Percentiles rank a stretch among this genome's conserved stretches.
These are phyloP conservation scores for Aspergillus nomiae DNA, from an alignment of 2,329 filamentous ascomycete genomes.

Conservation along the genomic window DNA sequence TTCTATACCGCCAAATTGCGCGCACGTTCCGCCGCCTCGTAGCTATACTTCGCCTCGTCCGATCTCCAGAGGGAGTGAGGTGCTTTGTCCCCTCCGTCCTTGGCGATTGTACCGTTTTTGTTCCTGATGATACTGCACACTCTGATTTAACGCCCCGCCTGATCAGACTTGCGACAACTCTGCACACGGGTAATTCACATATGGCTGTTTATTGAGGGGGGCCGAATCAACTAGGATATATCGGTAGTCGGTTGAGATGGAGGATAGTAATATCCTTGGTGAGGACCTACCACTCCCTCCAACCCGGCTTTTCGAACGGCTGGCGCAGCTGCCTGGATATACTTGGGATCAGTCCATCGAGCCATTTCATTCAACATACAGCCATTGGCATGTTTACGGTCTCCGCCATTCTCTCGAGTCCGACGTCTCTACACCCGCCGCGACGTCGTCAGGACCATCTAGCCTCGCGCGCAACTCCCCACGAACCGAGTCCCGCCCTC, in stretches of 20 bases:
- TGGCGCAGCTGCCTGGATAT: slow-evolving; percentile 73
- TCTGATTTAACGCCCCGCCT: slow-evolving; percentile 13
- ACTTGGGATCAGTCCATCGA: slow-evolving; percentile 69
- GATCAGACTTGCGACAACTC: slow-evolving; percentile 10
- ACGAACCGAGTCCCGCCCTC: slow-evolving; percentile 42
- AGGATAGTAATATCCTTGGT: slow-evolving; percentile 42
- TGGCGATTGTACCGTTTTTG: slow-evolving; percentile 25
- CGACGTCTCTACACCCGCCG: slow-evolving; percentile 50
- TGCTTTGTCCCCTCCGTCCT: slow-evolving; percentile 18
- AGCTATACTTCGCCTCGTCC: background rate
- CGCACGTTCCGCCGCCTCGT: background rate
- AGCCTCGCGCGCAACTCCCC: slow-evolving; percentile 47
- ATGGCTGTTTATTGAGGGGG: slow-evolving; percentile 27
- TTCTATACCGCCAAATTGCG: background rate
- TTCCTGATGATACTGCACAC: slow-evolving; percentile 25
- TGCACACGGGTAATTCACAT: slow-evolving; percentile 8
- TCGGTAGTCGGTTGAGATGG: slow-evolving; percentile 30
- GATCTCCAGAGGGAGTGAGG: slow-evolving; percentile 10
- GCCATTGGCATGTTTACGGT: slow-evolving; percentile 80
- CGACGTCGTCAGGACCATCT: slow-evolving; percentile 47
- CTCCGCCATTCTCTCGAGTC: slow-evolving; percentile 56
- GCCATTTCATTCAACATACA: slow-evolving; percentile 66
- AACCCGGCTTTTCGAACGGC: slow-evolving; percentile 69
- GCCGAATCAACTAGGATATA: slow-evolving; percentile 15
- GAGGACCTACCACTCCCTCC: slow-evolving; percentile 59